phyloP scores from a whole-genome alignment of 208 protist species.

The Histomonas meleagridis region DNA sequence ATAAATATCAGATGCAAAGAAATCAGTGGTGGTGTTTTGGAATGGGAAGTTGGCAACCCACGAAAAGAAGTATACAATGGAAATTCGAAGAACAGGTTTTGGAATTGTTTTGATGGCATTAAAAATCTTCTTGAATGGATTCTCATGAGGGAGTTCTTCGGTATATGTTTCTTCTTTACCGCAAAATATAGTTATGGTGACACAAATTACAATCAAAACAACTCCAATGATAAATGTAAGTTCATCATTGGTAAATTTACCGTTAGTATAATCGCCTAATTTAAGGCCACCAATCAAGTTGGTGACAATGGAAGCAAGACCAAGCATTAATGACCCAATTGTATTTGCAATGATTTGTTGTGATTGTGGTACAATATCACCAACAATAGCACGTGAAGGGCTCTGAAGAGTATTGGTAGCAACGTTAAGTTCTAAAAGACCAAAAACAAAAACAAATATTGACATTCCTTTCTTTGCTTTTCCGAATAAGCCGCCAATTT shows the following conservation, averaged over 20 bases:
- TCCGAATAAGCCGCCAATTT: neutral
- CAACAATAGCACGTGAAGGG: neutral
- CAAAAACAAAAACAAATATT: no score
- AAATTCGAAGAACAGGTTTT: neutral
- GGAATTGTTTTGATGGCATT: neutral
- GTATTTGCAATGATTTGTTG: neutral
- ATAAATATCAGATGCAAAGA: neutral
- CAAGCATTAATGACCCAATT: neutral
- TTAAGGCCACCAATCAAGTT: neutral
- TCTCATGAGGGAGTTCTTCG: neutral
- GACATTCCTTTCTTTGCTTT: neutral
- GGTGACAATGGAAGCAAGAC: neutral
- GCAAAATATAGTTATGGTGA: neutral
- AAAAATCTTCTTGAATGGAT: neutral
- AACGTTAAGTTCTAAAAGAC: no score
- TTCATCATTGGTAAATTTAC: neutral
- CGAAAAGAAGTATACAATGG: neutral
- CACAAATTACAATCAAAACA: neutral
- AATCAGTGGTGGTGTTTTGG: neutral
- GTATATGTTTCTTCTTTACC: neutral
- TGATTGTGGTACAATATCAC: neutral
- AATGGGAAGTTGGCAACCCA: neutral
- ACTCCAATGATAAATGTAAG: neutral
- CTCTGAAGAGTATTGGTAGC: neutral
- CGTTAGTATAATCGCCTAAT: no score